Conservation (phyloP, 177 flowering plant genomes). For the Vitis hybrid region DNA sequence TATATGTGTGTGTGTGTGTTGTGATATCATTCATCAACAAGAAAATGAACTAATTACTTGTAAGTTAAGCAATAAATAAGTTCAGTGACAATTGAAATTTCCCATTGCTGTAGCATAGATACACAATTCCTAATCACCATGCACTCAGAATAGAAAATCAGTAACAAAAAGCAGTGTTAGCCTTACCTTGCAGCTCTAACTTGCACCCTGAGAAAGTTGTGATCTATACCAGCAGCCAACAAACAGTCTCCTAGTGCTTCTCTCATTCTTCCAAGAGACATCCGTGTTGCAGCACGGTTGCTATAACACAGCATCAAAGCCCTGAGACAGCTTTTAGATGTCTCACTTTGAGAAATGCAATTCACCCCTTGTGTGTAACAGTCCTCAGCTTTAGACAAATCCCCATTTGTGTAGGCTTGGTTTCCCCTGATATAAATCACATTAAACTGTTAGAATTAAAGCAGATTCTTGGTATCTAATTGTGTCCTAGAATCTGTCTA, state of each 20-base stretch:
- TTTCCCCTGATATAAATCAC: conserved; percentile 68
- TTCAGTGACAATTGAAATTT: too few species aligned
- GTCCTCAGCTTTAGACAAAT: conserved; percentile 76
- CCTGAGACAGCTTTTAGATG: conserved; percentile 53
- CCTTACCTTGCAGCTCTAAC: conserved; percentile 95
- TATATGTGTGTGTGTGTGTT: too few species aligned
- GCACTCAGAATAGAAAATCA: neutral
- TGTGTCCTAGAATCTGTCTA: too few species aligned
- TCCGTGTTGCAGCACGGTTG: conserved; percentile 91
- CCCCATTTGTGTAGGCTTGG: conserved; percentile 59
- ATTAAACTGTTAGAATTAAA: too few species aligned
- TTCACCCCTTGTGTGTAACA: conserved; percentile 78
- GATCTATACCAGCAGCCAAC: conserved; percentile 68
- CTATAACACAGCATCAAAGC: conserved; percentile 87
- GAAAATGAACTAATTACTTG: too few species aligned
- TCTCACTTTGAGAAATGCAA: conserved; percentile 53
- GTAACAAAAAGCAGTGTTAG: neutral
- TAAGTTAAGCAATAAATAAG: too few species aligned
- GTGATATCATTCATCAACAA: too few species aligned
- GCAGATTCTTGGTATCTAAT: too few species aligned
- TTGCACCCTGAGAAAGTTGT: conserved; percentile 67
- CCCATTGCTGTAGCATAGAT: too few species aligned
- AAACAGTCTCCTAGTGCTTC: conserved; percentile 81
- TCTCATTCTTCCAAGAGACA: conserved; percentile 79
- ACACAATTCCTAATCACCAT: too few species aligned